Evolutionary conservation across 1,284 basidiomycete species (phyloP).

Genomic region (Cryptococcus floricola): DNA sequence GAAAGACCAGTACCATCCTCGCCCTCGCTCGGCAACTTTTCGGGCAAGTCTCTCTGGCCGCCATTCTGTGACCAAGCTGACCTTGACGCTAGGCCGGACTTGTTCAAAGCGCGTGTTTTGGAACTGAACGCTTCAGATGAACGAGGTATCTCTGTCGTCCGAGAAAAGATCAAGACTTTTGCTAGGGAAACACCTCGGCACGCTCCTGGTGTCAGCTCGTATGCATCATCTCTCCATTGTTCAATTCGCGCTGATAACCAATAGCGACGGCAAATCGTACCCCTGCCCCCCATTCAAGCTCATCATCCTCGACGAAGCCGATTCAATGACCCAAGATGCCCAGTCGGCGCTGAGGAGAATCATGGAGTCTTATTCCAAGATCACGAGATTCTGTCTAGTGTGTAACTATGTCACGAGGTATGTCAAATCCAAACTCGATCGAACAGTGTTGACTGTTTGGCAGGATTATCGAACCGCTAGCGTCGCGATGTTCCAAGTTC

Average conservation of each 20-base stretch:
- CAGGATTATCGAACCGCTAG: slow-evolving; percentile 97
- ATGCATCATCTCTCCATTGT: slow-evolving; percentile 14
- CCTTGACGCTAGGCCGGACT: slow-evolving; percentile 68
- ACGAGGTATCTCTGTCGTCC: slow-evolving; percentile 90
- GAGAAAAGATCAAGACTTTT: slow-evolving; percentile 98
- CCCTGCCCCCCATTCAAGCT: slow-evolving; percentile 99
- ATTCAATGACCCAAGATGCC: slow-evolving; percentile 99
- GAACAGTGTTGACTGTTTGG: background rate
- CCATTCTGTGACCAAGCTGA: background rate
- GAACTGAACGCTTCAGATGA: slow-evolving; percentile 99
- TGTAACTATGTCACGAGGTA: slow-evolving; percentile 99
- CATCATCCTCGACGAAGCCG: slow-evolving; percentile 97
- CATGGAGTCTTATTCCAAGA: slow-evolving; percentile 96
- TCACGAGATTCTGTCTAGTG: slow-evolving; percentile 96
- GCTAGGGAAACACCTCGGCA: slow-evolving; percentile 89
- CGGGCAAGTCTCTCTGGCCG: slow-evolving; percentile 58
- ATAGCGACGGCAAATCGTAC: slow-evolving; percentile 70
- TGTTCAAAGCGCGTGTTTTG: slow-evolving; percentile 87
- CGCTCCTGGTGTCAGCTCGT: slow-evolving; percentile 60
- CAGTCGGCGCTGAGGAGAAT: slow-evolving; percentile 93
- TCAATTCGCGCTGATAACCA: background rate
- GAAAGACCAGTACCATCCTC: slow-evolving; percentile 97
- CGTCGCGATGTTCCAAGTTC: slow-evolving; percentile 99
- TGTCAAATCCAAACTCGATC: slow-evolving; percentile 23
- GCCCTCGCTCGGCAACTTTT: slow-evolving; percentile 91